Base-by-base conservation (phyloP, 1,284 basidiomycete genomes). In the Tylopilus sp. region DNA sequence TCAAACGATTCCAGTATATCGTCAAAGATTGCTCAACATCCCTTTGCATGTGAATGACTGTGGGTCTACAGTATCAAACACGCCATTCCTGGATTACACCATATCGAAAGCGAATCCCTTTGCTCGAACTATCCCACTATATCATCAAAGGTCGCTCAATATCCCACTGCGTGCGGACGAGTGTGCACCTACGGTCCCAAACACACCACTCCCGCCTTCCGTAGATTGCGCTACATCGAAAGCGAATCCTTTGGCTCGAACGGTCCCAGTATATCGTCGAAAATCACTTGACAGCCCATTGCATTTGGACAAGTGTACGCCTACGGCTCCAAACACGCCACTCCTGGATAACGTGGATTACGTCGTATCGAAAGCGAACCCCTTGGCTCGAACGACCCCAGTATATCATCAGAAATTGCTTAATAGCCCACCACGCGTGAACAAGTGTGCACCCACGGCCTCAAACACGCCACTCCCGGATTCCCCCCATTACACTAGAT, bases 21-120 rank as follows among this genome's bases (percentile, higher is more conserved):
- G n/a, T n/a, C n/a, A n/a, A n/a, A n/a, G n/a, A n/a, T n/a, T n/a
- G n/a, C n/a, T n/a, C n/a, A n/a, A n/a, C n/a, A n/a, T n/a, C n/a
- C n/a, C n/a, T n/a, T n/a, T n/a, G n/a, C n/a, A n/a, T n/a, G n/a
- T n/a, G n/a, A n/a, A n/a, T n/a, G n/a, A n/a, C n/a, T n/a, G n/a
- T n/a, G n/a, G n/a, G n/a, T n/a, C n/a, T 22, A 76, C 75, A 10
- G 57, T 61, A 13, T 75, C 76, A 12, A 63, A 54, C 13, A 75
- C 77, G 0, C 77, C 77, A 13, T 56, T 78, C 10, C 77, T 75
- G 16, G 74, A 68, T 22, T 77, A 79, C 7, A 57, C 58, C 2
- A 63, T 62, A 36, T 76, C 77, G 6, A 76, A 53, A 55, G 67
- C 66, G 32, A 66, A 76, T 32, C 75, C 75, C 3, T 26, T 79